Evolutionary conservation across 2,329 filamentous ascomycete genomes (phyloP).

Genomic region (Fusarium austroafricanum): DNA sequence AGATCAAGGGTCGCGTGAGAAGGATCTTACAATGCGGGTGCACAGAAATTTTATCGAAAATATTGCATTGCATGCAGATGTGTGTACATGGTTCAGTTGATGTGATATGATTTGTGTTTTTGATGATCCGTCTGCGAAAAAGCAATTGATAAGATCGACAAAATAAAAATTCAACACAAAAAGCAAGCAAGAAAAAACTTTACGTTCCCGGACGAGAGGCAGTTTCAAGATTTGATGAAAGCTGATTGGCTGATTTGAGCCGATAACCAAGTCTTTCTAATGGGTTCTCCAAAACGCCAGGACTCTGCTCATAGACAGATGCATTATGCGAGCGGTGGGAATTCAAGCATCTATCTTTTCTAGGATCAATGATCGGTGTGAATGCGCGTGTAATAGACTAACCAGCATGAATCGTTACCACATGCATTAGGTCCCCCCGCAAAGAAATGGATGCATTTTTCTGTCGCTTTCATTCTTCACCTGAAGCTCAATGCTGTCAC

Average conservation of each 20-base stretch:
- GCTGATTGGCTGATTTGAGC: slow-evolving; percentile 28
- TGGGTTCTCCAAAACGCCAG: slow-evolving; percentile 30
- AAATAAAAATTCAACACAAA: slow-evolving; percentile 14
- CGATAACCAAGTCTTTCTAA: slow-evolving; percentile 32
- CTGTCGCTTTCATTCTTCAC: slow-evolving; percentile 11
- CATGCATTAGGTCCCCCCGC: slow-evolving; percentile 28
- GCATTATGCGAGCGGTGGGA: slow-evolving; percentile 27
- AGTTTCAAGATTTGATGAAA: slow-evolving; percentile 32
- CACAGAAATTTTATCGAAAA: slow-evolving; percentile 3
- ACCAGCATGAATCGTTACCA: slow-evolving; percentile 28
- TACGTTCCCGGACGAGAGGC: slow-evolving; percentile 21
- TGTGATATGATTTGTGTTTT: not conserved
- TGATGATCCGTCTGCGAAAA: slow-evolving; percentile 10
- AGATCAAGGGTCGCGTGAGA: slow-evolving; percentile 34
- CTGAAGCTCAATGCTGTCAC: slow-evolving; percentile 10
- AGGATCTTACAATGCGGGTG: slow-evolving; percentile 14
- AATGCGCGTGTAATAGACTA: slow-evolving; percentile 35
- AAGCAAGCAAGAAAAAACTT: slow-evolving; percentile 28
- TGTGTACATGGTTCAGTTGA: slow-evolving; percentile 8
- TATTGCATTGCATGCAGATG: not conserved
- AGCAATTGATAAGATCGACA: slow-evolving; percentile 20
- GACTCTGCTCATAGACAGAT: slow-evolving; percentile 26
- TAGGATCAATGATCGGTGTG: slow-evolving; percentile 34
- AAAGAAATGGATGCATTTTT: not conserved
- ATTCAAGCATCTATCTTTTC: slow-evolving; percentile 16